Evolutionary conservation across 495 filamentous ascomycete species (phyloP), one percentile per base, ranked within the genome.

Genomic region (Rhizodiscina lignyota): DNA sequence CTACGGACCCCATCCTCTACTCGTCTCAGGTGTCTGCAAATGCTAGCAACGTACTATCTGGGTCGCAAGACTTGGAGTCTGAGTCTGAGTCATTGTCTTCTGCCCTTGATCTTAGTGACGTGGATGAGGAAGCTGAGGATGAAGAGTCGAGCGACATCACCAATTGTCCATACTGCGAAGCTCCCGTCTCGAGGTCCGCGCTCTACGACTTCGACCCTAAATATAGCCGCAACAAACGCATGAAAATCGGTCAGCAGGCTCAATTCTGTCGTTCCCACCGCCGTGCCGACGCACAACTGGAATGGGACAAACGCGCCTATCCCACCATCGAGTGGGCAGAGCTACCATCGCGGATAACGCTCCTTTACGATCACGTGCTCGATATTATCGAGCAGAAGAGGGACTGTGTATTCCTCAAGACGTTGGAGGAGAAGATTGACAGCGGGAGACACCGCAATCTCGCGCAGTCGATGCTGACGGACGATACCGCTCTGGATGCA

Each of bases 251-350:
- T 13, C 37, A 44, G 21, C 51, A 53, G 30, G 52, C 59, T 19
- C 50, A 53, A 21, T 92, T 94, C 55, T 94, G 87, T 54, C 56
- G 65, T 18, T 61, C 65, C 0, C 87, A 94, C 56, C 71, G 72
- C 42, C 59, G 60, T 16, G 43, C 52, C 4, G 60, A 66, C 3
- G 79, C 82, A 5, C 47, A 63, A 35, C 50, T 62, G 3, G 58
- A 70, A 34, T 92, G 83, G 75, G 43, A 43, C 11, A 45, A 60
- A 8, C 67, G 63, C 26, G 70, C 72, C 1, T 94, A 91, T 53
- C 89, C 87, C 2, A 51, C 59, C 0, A 86, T 94, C 43, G 54
- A 86, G 40, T 96, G 87, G 87, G 49, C 56, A 1, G 46, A 40
- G 2, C 66, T 96, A 21, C 64, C 72, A n/a, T 40, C 48, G n/a